Percentiles rank a stretch among this genome's conserved stretches.
Conservation (phyloP, 352 stramenopile genomes). For the Globisporangium alternatum region DNA sequence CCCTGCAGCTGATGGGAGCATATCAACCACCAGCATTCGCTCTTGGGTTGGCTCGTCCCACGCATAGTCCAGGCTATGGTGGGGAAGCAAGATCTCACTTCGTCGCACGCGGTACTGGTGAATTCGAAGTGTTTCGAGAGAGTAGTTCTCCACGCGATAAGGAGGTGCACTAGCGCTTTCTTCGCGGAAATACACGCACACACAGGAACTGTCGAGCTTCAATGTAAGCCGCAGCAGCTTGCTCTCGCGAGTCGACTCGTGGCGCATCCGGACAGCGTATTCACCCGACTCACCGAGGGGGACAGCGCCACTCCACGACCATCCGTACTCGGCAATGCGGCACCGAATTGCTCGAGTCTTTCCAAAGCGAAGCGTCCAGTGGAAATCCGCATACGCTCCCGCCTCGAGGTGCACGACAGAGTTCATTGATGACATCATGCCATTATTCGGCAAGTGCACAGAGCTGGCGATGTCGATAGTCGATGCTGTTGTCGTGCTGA, state of each 20-base stretch:
- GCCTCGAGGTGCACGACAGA: constrained; percentile 65
- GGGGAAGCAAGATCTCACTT: constrained; percentile 82
- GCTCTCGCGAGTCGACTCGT: constrained; percentile 75
- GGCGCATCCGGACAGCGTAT: constrained; percentile 78
- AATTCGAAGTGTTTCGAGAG: constrained; percentile 82
- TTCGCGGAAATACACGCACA: constrained; percentile 83
- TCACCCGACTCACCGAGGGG: constrained; percentile 74
- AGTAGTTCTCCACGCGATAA: constrained; percentile 89
- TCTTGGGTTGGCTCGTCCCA: constrained; percentile 87
- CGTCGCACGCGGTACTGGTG: constrained; percentile 79
- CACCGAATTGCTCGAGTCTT: constrained; percentile 78
- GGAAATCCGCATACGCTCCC: constrained; percentile 81
- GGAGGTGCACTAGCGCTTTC: constrained; percentile 73
- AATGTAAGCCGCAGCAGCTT: constrained; percentile 78
- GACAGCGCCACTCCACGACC: constrained; percentile 83
- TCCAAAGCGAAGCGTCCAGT: constrained; percentile 71
- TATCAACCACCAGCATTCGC: constrained; percentile 79
- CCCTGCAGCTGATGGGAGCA: constrained; percentile 83
- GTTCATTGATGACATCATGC: constrained; percentile 62
- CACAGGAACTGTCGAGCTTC: constrained; percentile 69
- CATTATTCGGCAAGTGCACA: constrained; percentile 39
- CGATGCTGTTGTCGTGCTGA: constrained; percentile 29
- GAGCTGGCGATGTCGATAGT: constrained; percentile 40
- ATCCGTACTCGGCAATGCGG: constrained; percentile 67
- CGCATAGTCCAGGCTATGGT: constrained; percentile 85